Evolutionary conservation across 192 early-diverging fungal genomes (phyloP).

Genomic region (Coemansia sp.): DNA sequence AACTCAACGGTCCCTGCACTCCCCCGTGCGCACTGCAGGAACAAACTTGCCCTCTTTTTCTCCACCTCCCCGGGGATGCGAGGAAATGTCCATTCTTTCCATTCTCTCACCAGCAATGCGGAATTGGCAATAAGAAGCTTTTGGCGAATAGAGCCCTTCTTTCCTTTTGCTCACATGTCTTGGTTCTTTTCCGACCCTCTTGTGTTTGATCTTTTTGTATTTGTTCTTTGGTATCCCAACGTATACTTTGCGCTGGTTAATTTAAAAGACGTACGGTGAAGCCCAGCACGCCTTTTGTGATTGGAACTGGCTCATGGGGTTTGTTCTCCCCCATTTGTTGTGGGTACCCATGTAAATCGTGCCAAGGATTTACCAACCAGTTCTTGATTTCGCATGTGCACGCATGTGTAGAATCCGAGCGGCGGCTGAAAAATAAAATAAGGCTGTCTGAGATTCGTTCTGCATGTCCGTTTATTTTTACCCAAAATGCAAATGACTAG

Average conservation of each 20-base stretch:
- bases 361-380: not conserved
- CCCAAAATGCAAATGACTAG: constrained; percentile 2
- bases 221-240: too few species aligned
- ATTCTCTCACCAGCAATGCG: constrained; percentile 8
- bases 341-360: not conserved
- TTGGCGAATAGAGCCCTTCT: not conserved
- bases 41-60: constrained; percentile 10
- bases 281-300: not conserved
- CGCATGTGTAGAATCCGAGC: too few species aligned
- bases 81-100: constrained; percentile 11
- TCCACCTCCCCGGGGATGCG: not conserved
- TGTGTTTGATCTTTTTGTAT: not conserved
- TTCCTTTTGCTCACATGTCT: constrained; percentile 5
- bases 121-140: not conserved
- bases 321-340: not conserved
- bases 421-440: too few species aligned
- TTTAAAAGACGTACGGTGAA: not conserved
- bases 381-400: not conserved
- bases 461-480: constrained; percentile 4
- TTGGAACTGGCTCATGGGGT: too few species aligned
- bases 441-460: not conserved
- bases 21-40: constrained; percentile 5
- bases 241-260: not conserved
- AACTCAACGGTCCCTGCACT: not conserved
- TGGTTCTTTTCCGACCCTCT: not conserved